Base-by-base conservation (phyloP, 1,139 yeast species). In the Protomyces gravidus region DNA sequence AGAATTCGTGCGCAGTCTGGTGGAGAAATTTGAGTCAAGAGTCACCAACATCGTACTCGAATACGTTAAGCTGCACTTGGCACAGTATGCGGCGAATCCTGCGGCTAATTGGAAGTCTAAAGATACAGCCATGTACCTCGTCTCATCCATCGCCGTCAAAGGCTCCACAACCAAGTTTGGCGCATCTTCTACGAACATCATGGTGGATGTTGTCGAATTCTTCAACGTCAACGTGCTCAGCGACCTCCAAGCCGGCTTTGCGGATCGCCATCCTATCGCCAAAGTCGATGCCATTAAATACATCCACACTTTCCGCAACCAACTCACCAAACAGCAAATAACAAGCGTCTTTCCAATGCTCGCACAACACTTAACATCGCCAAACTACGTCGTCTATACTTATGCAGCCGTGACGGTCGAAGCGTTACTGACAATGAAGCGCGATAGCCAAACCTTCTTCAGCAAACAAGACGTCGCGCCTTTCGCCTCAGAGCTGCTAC, bases 391-490 rank as follows among this genome's bases (percentile, higher is more conserved):
- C 48, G 95, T 90, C 19, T 89, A 86, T 72, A 90, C 98, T 0
- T 94, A 90, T 69, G 83, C 97, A 1, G 90, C 98, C 1, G 85
- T 94, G 62, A 89, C 97, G 1, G 83, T 92, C 63, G 98, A 94
- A 69, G 85, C 89, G 67, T 82, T 94, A 60, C 76, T 94, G 60
- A 82, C 95, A 1, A 81, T 90, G 74, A 83, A 95, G 63, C 72
- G 67, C 66, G 73, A 62, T 52, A 72, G 76, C 61, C 78, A 73
- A 55, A 71, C 80, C 40, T 76, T 92, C 63, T 89, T 94, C 70
- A 78, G 77, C 66, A 89, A 88, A 68, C 70, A 71, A 6, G 98
- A 94, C 71, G 76, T 94, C 39, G 78, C 80, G 25, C 75, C 78
- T 4, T 79, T 82, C 58, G 76, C 80, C 1, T 76, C 80, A 61